Conservation (phyloP, 176 grass and related monocot genomes). For the Paspalum notatum region DNA sequence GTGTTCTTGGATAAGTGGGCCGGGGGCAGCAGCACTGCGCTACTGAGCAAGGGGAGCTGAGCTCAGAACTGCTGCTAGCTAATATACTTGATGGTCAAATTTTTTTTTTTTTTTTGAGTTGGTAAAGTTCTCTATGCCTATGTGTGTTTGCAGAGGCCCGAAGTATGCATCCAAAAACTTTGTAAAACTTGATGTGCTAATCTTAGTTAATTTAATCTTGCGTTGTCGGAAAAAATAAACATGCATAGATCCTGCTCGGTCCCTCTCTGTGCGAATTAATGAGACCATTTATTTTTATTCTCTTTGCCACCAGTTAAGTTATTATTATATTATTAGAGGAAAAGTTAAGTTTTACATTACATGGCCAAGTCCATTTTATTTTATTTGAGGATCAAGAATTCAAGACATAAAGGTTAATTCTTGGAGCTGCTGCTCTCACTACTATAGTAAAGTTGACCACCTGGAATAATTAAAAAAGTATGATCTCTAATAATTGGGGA, state of each 20-base stretch:
- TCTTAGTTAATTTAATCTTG: neutral
- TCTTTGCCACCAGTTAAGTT: neutral
- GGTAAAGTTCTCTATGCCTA: too few relatives aligned
- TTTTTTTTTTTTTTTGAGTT: neutral
- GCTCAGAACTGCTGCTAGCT: neutral
- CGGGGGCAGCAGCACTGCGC: conserved; percentile 13
- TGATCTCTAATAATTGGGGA: neutral
- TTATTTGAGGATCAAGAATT: neutral
- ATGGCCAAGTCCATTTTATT: neutral
- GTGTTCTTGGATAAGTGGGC: conserved; percentile 35
- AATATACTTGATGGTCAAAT: neutral
- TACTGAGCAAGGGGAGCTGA: neutral
- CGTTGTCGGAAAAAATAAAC: neutral
- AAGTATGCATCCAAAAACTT: too few relatives aligned
- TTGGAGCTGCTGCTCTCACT: neutral
- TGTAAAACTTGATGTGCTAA: too few relatives aligned
- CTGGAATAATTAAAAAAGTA: neutral
- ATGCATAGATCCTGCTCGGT: neutral
- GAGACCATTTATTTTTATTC: conserved; percentile 6
- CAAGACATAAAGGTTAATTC: neutral
- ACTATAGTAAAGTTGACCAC: too few relatives aligned
- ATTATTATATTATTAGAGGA: too few relatives aligned
- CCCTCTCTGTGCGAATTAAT: too few relatives aligned
- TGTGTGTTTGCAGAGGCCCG: too few relatives aligned
- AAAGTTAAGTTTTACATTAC: too few relatives aligned